Evolutionary conservation across 495 filamentous ascomycete species (phyloP), one percentile per base, ranked within the genome.

Genomic region (Barbatosphaeria neglecta): DNA sequence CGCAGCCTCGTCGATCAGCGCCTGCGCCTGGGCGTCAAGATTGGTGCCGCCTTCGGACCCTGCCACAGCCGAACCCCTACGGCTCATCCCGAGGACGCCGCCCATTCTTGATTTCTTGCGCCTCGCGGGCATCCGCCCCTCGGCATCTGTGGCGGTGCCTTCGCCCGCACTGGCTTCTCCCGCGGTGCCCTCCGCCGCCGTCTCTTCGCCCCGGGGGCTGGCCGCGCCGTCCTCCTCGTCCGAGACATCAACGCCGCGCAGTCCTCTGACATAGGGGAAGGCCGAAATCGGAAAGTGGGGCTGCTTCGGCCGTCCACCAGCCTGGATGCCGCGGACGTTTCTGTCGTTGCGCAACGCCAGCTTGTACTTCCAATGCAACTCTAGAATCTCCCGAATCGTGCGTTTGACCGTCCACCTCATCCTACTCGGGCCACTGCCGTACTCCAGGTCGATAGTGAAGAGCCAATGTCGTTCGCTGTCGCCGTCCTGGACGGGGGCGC

Each of bases 391-490:
- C 52, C 79, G 75, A 45, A 96, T 72, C 20, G 85, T 83, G 20
- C 92, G 78, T 53, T 86, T 81, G 46, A 99, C 88, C 41, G 87
- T 81, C 92, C 92, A 99, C 55, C 89, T 90, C 92, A 99, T 97
- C 44, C 93, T 75, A 22, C 89, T 95, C 46, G 90, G 78, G 3
- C 93, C 92, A 56, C 83, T 96, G 5, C 92, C 92, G 65, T 99
- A 99, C 61, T 99, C 92, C 37, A 99, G 66, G 48, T 95, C 87
- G 41, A 99, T 89, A 23, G 83, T 80, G 59, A 99, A 95, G 4
- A 89, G 73, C 51, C 84, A 72, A 64, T 96, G 93, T 17, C 88
- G 75, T 61, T 90, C 86, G 49, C 80, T 82, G 17, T 79, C 66
- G 43, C 67, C 70, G 48, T 65, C 69, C n/a, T 65, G 76, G 33